phyloP scores from a whole-genome alignment of 129 eudicot species.

The Apium graveolens region DNA sequence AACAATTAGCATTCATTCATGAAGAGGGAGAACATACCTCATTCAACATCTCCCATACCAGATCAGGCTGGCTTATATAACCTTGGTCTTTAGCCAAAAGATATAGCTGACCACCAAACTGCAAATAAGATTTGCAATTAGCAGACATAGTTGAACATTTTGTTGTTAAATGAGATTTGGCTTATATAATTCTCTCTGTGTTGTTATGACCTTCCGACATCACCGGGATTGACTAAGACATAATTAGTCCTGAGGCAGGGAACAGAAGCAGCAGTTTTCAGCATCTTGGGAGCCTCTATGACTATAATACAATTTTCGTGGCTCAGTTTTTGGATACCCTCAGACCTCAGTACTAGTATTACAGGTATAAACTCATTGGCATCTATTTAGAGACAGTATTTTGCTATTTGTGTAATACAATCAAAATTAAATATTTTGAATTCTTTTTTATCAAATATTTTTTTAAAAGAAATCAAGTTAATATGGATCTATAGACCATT shows the following conservation, averaged over 20 bases:
- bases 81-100: constrained; percentile 93
- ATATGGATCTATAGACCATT: no score
- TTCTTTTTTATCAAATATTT: no score
- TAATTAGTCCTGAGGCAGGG: constrained; percentile 78
- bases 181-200: not conserved
- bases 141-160: no score
- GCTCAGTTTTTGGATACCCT: not conserved
- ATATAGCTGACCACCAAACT: constrained; percentile 76
- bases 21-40: no score
- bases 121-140: constrained; percentile 23
- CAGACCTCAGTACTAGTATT: no score
- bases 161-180: no score
- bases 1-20: constrained; percentile 3
- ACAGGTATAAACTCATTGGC: no score
- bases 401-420: no score
- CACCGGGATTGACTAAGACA: constrained; percentile 85
- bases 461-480: no score
- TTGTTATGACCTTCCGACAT: constrained; percentile 66
- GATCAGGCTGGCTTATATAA: constrained; percentile 75
- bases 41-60: constrained; percentile 93
- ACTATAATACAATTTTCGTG: constrained; percentile 36
- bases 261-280: constrained; percentile 91
- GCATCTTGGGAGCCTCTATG: constrained; percentile 93
- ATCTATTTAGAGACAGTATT: no score
- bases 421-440: no score